Evolutionary conservation across 116 monocot species (phyloP), one percentile per base, ranked within the genome.

Genomic region (Cymodocea nodosa): DNA sequence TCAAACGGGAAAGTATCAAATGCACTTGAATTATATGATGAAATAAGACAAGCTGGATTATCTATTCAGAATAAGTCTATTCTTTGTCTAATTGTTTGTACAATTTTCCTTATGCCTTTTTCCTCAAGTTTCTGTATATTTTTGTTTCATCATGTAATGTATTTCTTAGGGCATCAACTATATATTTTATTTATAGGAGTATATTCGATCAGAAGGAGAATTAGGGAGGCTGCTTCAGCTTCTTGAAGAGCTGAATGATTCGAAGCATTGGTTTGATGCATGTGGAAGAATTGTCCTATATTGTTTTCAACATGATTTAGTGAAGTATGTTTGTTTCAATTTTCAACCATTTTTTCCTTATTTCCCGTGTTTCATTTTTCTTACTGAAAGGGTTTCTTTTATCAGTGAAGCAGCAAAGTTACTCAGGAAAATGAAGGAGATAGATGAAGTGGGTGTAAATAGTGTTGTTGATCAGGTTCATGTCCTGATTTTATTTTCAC

Each of bases 401-500:
- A 44, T 56, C 82, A 98, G 98, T 51, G 57, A 75, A 63, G 92
- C 89, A 22, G 59, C 89, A 73, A 71, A 78, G 19, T 79, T 92
- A 52, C 79, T 98, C 54, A 83, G 75, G 68, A 66, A 82, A 57
- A 81, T 98, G 50, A 85, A 82, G 68, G 59, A 75, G 71, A 84
- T 67, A 76, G 85, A 91, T 62, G 60, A 71, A 79, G 23, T 59
- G 12, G 80, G 81, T 60, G 70, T 79, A 73, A 73, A 68, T 73
- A 71, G 76, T 71, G 72, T 84, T 68, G 70, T 98, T 65, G 98
- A 98, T 80, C 79, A 92, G 98, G 98, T 98, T 68, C 23, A 40
- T 4, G 35, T 56, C 18, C 11, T 36, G 16, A 20, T n/a, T 34
- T 35, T 68, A 40, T 56, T 52, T 13, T 17, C 19, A 64, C 22